These are phyloP conservation scores for Lasiosphaeria hispida DNA, from an alignment of 495 filamentous ascomycete genomes.

Conservation along the genomic window DNA sequence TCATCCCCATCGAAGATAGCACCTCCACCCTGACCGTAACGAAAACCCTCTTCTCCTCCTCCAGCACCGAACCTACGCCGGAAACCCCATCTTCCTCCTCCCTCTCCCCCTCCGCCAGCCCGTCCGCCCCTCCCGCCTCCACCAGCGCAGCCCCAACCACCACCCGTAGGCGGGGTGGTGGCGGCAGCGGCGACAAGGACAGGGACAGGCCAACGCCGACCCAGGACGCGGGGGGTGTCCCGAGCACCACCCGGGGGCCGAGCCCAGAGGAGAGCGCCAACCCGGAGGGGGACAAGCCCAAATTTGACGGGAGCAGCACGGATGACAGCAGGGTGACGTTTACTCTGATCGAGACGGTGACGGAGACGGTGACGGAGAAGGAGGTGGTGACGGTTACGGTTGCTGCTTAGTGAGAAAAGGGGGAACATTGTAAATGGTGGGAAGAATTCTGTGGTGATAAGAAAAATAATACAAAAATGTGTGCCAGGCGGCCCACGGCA, in stretches of 20 bases:
- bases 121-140: neutral
- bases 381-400: slow-evolving; percentile 5
- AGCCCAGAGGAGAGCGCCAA: too few relatives aligned
- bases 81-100: neutral
- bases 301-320: neutral
- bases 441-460: neutral
- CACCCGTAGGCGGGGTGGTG: too few relatives aligned
- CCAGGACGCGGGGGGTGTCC: too few relatives aligned
- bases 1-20: slow-evolving; percentile 10
- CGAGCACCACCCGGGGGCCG: too few relatives aligned
- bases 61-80: neutral
- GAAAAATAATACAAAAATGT: neutral
- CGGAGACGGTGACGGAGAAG: slow-evolving; percentile 10
- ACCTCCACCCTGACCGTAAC: slow-evolving; percentile 1
- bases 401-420: neutral
- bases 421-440: neutral
- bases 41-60: slow-evolving; percentile 1
- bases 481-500: too few relatives aligned
- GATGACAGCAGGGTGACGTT: slow-evolving; percentile 11
- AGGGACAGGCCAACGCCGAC: too few relatives aligned
- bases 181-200: too few relatives aligned
- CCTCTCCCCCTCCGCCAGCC: neutral
- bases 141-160: neutral
- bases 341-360: slow-evolving; percentile 17
- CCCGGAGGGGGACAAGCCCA: too few relatives aligned